Percentiles rank a stretch among this genome's conserved stretches.
phyloP scores from a whole-genome alignment of 2,329 filamentous ascomycete species.

The Penicillium glabrum region DNA sequence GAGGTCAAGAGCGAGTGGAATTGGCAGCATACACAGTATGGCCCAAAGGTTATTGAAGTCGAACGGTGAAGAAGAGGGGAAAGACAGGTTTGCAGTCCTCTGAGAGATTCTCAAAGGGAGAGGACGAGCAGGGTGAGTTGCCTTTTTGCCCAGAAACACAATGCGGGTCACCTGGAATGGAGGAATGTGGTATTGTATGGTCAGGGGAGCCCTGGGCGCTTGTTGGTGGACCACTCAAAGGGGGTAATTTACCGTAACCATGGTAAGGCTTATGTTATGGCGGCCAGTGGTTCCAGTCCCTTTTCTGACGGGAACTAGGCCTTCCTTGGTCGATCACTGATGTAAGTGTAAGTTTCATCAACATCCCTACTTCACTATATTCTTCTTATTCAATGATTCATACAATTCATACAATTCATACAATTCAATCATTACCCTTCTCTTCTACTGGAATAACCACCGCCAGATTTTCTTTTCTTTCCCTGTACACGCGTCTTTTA shows the following conservation, averaged over 20 bases:
- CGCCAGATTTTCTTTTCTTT: not conserved
- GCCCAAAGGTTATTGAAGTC: constrained; percentile 7
- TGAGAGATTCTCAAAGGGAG: not conserved
- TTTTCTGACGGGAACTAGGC: constrained; percentile 1
- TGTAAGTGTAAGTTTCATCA: not conserved
- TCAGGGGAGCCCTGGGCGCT: not conserved
- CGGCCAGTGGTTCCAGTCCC: not conserved
- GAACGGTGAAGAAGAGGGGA: constrained; percentile 11
- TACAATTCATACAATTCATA: not conserved
- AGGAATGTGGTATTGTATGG: constrained; percentile 3
- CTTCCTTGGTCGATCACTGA: not conserved
- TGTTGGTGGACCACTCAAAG: not conserved
- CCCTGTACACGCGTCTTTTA: constrained; percentile 4
- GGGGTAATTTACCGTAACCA: not conserved
- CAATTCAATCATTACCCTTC: not conserved
- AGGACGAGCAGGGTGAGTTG: not conserved
- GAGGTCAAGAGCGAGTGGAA: constrained; percentile 29
- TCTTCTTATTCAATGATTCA: not conserved
- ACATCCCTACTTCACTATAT: not conserved
- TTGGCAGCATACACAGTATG: constrained; percentile 36
- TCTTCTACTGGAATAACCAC: not conserved
- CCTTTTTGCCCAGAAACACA: constrained; percentile 1
- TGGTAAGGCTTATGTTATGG: not conserved
- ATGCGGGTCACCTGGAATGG: constrained; percentile 7
- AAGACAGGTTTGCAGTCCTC: not conserved